Evolutionary conservation across 1,284 basidiomycete species (phyloP), one percentile per base, ranked within the genome.

Genomic region (Clitocybe nebularis): DNA sequence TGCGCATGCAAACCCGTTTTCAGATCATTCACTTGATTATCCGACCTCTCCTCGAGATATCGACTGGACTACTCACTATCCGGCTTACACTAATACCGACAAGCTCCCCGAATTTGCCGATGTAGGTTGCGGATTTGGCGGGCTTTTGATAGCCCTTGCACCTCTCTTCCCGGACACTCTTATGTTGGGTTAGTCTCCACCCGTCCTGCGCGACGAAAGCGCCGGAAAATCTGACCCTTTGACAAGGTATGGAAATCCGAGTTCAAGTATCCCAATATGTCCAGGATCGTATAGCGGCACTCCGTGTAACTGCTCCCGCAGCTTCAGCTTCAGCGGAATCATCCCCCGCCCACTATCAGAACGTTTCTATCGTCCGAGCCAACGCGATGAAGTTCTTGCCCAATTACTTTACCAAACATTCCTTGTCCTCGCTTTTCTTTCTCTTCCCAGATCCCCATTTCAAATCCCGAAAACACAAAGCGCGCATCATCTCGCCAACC

Each of bases 311-410:
- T 24, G 54, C 80, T 39, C 58, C 69, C 35, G 48, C 60, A 49
- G 44, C 55, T 54, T 48, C 50, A 29, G 44, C 52, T 42, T 41
- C 50, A 39, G 46, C 43, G 36, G 45, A 61, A 10, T 46, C 58
- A 5, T 37, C 56, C 13, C 38, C 53, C 8, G 42, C 52, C n/a
- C 61, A 81, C 41, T 97, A 88, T 66, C 81, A 95, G 59, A 99
- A 99, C 63, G 81, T 98, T 42, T 93, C 92, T 37, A 84, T 98
- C 50, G 87, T 97, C 49, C 87, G 95, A 39, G 93, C 91, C 7
- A 99, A 99, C 64, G 87, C 91, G 34, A 98, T 98, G 95, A 99
- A 99, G 69, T 98, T 98, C 66, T 77, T 98, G 50, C 91, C 94
- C 9, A 99, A 99, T 69, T 98, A 94, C 67, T 97, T 99, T 66